Evolutionary conservation across 1,139 yeast species (phyloP).

Genomic region (Starmera stellimalicola): DNA sequence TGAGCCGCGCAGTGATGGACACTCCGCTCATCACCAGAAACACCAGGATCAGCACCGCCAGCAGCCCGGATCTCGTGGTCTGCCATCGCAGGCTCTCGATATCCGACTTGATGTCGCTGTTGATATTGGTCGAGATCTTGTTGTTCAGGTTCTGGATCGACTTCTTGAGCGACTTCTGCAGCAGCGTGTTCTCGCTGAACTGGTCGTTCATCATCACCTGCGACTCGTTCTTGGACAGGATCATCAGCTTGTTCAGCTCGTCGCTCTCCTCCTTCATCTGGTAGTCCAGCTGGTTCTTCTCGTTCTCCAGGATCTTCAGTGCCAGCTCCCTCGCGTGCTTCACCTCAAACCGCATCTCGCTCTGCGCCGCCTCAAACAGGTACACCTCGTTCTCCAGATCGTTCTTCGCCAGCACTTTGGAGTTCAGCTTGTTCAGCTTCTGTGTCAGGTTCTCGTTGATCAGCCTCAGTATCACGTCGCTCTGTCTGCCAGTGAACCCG

Average conservation of each 20-base stretch:
- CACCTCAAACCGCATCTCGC: conserved; percentile 76
- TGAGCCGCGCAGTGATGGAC: conserved; percentile 29
- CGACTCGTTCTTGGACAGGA: conserved; percentile 57
- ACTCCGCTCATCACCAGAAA: conserved; percentile 40
- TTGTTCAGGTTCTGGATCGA: conserved; percentile 79
- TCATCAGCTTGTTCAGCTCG: conserved; percentile 63
- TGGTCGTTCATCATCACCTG: conserved; percentile 84
- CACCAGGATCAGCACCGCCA: conserved; percentile 31
- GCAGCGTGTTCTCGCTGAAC: conserved; percentile 72
- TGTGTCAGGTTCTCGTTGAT: conserved; percentile 40
- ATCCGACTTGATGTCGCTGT: conserved; percentile 75
- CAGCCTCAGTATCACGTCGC: conserved; percentile 42
- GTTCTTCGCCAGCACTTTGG: conserved; percentile 51
- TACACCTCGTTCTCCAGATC: conserved; percentile 83
- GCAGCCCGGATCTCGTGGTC: conserved; percentile 72
- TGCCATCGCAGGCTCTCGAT: conserved; percentile 91
- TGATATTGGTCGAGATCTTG: conserved; percentile 74
- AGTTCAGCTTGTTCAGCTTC: conserved; percentile 48
- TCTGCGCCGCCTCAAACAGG: conserved; percentile 85
- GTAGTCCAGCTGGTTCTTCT: conserved; percentile 62
- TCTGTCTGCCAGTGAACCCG: conserved; percentile 44
- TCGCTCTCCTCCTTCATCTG: conserved; percentile 66
- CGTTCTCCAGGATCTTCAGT: conserved; percentile 56
- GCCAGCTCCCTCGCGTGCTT: conserved; percentile 66
- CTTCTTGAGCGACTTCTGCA: conserved; percentile 60